A percentile compares a stretch with the other conserved stretches of the same genome.
Conservation (phyloP, 768 basidiomycete genomes). For the Glaciozyma antarctica region DNA sequence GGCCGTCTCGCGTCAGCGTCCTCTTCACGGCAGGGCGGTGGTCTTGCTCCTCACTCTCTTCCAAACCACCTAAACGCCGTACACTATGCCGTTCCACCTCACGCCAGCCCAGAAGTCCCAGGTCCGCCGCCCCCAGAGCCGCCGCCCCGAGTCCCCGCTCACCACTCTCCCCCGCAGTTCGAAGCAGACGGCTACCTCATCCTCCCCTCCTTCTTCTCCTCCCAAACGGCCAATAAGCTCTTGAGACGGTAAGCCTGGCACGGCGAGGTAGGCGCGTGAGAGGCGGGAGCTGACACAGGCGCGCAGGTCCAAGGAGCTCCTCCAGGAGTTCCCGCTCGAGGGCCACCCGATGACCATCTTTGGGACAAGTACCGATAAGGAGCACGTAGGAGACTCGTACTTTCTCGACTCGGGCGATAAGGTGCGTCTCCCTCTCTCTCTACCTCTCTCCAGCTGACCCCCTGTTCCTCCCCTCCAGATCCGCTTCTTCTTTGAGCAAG, state of each 20-base stretch:
- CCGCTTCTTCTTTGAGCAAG: constrained; percentile 86
- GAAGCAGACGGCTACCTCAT: constrained; percentile 38
- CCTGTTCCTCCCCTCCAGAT: constrained; percentile 44
- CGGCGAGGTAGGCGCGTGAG: too few relatives aligned
- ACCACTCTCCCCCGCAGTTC: constrained; percentile 10
- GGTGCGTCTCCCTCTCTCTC: constrained; percentile 52
- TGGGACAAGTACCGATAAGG: constrained; percentile 52
- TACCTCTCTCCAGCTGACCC: background rate
- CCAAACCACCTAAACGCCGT: too few relatives aligned
- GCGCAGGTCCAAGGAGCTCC: constrained; percentile 63
- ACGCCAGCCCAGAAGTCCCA: constrained; percentile 5
- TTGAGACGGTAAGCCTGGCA: background rate
- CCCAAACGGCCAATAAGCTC: constrained; percentile 53
- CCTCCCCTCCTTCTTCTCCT: constrained; percentile 59
- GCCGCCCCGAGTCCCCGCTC: background rate
- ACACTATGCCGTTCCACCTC: constrained; percentile 1
- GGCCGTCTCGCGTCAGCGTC: too few relatives aligned
- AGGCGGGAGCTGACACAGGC: background rate
- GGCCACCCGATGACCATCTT: constrained; percentile 87
- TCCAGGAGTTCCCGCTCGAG: constrained; percentile 54
- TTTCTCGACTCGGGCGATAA: constrained; percentile 88
- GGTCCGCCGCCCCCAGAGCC: background rate
- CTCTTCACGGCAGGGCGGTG: too few relatives aligned
- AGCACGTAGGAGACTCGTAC: constrained; percentile 69
- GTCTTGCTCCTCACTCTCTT: too few relatives aligned